Base-by-base conservation (phyloP, 768 basidiomycete genomes). In the Agaricus sinodeliciosus region DNA sequence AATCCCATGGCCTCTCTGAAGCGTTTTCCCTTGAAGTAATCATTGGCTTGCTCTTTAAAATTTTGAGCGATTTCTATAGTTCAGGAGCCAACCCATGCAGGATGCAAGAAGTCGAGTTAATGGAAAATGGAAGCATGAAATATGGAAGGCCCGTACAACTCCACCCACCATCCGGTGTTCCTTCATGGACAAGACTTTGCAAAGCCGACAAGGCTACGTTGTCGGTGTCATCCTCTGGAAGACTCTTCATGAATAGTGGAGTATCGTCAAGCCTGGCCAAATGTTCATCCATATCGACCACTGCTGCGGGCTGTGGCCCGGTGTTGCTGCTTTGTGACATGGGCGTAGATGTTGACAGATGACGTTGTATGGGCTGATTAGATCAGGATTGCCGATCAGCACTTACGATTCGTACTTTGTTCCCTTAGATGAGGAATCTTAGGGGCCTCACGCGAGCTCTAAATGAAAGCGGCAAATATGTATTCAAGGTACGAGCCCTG, bases 31-130 rank as follows among this genome's bases (percentile, higher is more conserved):
- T 83, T 85, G 71, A 89, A 95, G 62, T 95, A 91, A 51, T 94
- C 93, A 64, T 97, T 98, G 4, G 94, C 96, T 64, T 95, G 91
- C 49, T 91, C 84, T 67, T 96, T 97, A 70, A 97, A 96, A 63
- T 89, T 94, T 56, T 81, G 77, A 1, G 95, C 92, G 58, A 92
- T 74, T 66, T 98, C 96, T 95, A 31, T 8, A 31, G 22, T 47
- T 41, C 27, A 36, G 45, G 46, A 1, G 31, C 34, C 40, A 35
- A 22, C 5, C 34, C 22, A 28, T 28, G n/a, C n/a, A 18, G 15
- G 7, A 11, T 11, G 42, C 18, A 42, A n/a, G 5, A 15, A 27
- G 11, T 2, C 19, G 16, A 6, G 28, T 59, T 40, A 58, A 41
- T 45, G 40, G 15, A 43, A 34, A 39, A 43, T 15, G 36, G 48